These are phyloP conservation scores for Fusarium sp. DNA, from an alignment of 2,329 filamentous ascomycete species.

Conservation along the genomic window DNA sequence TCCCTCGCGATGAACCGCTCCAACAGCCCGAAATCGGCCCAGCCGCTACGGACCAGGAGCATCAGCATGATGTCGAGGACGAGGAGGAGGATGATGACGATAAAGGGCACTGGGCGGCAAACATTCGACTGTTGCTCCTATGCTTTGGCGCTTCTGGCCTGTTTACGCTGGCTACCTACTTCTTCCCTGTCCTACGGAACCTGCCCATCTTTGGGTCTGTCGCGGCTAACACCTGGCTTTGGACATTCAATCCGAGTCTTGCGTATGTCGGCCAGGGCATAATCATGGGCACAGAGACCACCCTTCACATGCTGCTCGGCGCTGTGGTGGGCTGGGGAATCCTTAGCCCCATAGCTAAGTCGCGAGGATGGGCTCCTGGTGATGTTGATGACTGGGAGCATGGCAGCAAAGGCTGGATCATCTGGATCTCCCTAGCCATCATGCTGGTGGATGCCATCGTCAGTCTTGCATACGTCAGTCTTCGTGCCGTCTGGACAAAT, in stretches of 20 bases:
- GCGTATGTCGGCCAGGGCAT: slow-evolving; percentile 98
- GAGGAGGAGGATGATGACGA: slow-evolving; percentile 13
- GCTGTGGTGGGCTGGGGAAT: slow-evolving; percentile 91
- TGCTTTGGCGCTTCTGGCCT: slow-evolving; percentile 70
- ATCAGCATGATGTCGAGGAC: slow-evolving; percentile 47
- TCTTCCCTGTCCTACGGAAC: slow-evolving; percentile 84
- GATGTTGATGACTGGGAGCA: slow-evolving; percentile 88
- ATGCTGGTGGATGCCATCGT: slow-evolving; percentile 96
- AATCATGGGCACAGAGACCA: slow-evolving; percentile 97
- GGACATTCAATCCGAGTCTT: slow-evolving; percentile 96
- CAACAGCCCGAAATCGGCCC: slow-evolving; percentile 39
- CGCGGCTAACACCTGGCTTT: slow-evolving; percentile 85
- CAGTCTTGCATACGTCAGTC: slow-evolving; percentile 81
- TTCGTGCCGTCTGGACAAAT: slow-evolving; percentile 64
- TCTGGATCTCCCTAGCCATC: slow-evolving; percentile 95
- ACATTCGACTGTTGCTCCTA: slow-evolving; percentile 65
- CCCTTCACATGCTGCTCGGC: slow-evolving; percentile 93
- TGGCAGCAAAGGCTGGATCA: slow-evolving; percentile 98
- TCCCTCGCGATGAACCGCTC: slow-evolving; percentile 44
- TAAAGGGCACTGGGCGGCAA: slow-evolving; percentile 53
- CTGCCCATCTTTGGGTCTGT: slow-evolving; percentile 85
- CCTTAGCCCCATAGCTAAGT: slow-evolving; percentile 88
- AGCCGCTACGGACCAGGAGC: slow-evolving; percentile 42
- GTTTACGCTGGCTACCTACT: slow-evolving; percentile 88
- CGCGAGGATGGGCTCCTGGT: slow-evolving; percentile 88